Conservation (phyloP, 2,329 filamentous ascomycete genomes). For the Pseudogymnoascus sp. region DNA sequence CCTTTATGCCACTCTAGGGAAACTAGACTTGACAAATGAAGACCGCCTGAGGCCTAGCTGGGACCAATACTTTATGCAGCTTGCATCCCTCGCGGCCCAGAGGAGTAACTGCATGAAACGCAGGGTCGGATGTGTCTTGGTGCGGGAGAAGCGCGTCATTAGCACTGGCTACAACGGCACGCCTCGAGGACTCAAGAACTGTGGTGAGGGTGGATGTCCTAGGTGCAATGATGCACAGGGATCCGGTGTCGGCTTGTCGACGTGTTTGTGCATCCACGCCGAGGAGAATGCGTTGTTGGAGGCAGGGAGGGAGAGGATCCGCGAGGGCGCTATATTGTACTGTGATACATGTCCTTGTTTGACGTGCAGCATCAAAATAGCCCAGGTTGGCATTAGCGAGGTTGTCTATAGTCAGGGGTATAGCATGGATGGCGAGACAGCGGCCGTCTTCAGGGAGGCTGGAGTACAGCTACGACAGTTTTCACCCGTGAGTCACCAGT, state of each 20-base stretch:
- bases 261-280: slow-evolving; percentile 93
- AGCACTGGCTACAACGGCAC: slow-evolving; percentile 97
- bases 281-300: slow-evolving; percentile 96
- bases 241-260: slow-evolving; percentile 66
- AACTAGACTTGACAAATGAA: slow-evolving; percentile 69
- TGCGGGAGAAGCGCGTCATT: slow-evolving; percentile 78
- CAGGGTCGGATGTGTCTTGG: slow-evolving; percentile 87
- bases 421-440: slow-evolving; percentile 84
- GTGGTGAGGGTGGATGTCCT: slow-evolving; percentile 82
- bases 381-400: slow-evolving; percentile 90
- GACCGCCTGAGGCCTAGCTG: slow-evolving; percentile 79
- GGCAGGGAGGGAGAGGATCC: slow-evolving; percentile 82
- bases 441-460: slow-evolving; percentile 73
- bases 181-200: slow-evolving; percentile 82
- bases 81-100: slow-evolving; percentile 85
- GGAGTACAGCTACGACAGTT: slow-evolving; percentile 85
- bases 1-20: slow-evolving; percentile 64
- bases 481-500: slow-evolving; percentile 56
- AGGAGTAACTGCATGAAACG: slow-evolving; percentile 98
- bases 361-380: slow-evolving; percentile 97
- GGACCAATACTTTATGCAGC: slow-evolving; percentile 97
- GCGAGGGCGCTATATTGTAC: slow-evolving; percentile 76
- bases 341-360: slow-evolving; percentile 95
- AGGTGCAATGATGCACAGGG: slow-evolving; percentile 74
- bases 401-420: slow-evolving; percentile 93